Base-by-base conservation (phyloP, 2,329 filamentous ascomycete species). In the Alternaria atra region DNA sequence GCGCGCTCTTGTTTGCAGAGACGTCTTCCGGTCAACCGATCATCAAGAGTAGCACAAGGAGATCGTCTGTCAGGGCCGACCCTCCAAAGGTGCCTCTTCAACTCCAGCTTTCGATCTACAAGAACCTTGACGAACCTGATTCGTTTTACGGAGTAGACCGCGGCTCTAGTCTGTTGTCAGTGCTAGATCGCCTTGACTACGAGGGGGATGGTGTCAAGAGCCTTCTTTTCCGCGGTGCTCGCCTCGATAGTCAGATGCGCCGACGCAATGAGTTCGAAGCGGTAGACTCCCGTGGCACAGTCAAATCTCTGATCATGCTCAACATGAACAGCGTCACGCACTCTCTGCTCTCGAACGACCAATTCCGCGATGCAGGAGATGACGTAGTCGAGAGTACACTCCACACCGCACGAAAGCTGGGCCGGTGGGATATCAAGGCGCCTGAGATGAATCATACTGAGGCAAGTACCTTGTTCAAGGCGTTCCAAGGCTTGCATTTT, bases 111-210 rank as follows among this genome's bases (percentile, higher is more conserved):
- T 83, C 86, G 1, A 94, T 99, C 3, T 99, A 95, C 76, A 91
- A 92, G 73, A 94, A 92, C 62, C 91, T 99, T 47, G 94, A 97
- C 73, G 96, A 99, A 72, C 94, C 94, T 2, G 95, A 99, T 77
- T 90, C 93, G 0, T 99, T 97, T 77, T 99, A 99, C 74, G 96
- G 95, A 4, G 85, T 97, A 7, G 87, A 92, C 42, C 91, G 96
- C 77, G 87, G 87, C 40, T 87, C 93, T 6, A 93, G 89, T 58
- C 80, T 99, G 15, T 84, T 86, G 15, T 92, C 90, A 10, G 90
- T 98, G 1, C 83, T 98, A 60, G 87, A 90, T 52, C 89, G 92
- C 9, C 85, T 98, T 5, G 93, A 97, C 67, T 94, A 97, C 73
- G 95, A 99, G 79, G 90, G 89, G 51, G 90, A 97, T 68, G 94